Conservation (phyloP, 805 yeast genomes). For the Myxozyma vanderwaltii region DNA sequence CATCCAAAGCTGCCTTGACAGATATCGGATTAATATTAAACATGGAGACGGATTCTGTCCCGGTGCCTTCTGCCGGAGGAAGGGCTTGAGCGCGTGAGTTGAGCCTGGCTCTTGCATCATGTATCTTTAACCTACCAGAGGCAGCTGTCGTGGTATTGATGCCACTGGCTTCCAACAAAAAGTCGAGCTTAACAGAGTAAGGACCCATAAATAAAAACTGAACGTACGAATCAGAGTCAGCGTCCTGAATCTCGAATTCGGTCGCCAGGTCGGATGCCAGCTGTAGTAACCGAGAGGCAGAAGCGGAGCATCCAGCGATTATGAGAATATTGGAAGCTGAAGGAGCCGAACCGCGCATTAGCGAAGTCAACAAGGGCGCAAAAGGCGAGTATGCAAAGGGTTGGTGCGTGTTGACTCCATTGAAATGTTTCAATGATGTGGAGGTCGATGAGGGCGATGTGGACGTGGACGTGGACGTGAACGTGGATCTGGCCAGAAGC, state of each 20-base stretch:
- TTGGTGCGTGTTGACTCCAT: constrained; percentile 15
- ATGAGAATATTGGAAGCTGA: constrained; percentile 12
- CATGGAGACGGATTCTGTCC: constrained; percentile 16
- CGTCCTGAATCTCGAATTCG: neutral
- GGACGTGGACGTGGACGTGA: neutral
- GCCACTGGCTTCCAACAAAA: constrained; percentile 15
- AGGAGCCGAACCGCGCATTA: constrained; percentile 4
- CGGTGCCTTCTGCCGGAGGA: constrained; percentile 1
- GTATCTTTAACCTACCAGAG: constrained; percentile 9
- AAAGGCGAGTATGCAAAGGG: constrained; percentile 29
- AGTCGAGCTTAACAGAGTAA: constrained; percentile 22
- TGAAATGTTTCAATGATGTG: neutral
- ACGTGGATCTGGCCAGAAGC: constrained; percentile 2
- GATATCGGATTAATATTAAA: constrained; percentile 21
- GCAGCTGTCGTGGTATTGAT: neutral
- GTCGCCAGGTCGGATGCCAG: constrained; percentile 26
- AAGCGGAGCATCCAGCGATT: constrained; percentile 21
- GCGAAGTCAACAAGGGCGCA: constrained; percentile 6
- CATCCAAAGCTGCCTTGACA: constrained; percentile 19
- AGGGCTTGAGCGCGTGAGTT: constrained; percentile 18
- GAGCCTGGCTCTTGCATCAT: constrained; percentile 29
- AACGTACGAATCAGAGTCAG: constrained; percentile 4
- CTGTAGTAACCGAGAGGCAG: constrained; percentile 24
- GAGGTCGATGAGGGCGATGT: neutral
- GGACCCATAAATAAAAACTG: constrained; percentile 29